Conservation (phyloP, 2,329 filamentous ascomycete species). For the Drechslerella coelobrocha region DNA sequence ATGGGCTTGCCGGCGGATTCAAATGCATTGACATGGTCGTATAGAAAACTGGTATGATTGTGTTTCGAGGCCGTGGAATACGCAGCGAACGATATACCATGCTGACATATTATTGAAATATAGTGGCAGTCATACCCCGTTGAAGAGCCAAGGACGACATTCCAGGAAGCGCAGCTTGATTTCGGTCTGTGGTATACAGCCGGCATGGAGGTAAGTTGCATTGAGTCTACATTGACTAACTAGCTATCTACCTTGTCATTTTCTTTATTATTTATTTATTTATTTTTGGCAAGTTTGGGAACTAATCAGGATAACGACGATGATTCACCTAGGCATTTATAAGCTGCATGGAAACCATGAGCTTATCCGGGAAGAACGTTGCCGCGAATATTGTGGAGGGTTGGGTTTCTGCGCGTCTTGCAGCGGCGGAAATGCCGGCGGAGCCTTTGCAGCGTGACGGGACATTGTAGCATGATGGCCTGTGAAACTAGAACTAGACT, state of each 20-base stretch:
- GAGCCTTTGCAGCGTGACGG: constrained; percentile 12
- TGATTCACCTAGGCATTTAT: constrained; percentile 83
- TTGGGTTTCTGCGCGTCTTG: constrained; percentile 57
- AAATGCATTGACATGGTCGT: constrained; percentile 52
- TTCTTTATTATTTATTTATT: background rate
- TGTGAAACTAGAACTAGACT: constrained; percentile 21
- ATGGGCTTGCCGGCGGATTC: constrained; percentile 54
- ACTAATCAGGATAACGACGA: constrained; percentile 55
- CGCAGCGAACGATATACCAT: constrained; percentile 53
- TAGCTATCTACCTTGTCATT: too few species aligned
- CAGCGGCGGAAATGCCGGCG: constrained; percentile 16
- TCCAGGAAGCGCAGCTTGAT: constrained; percentile 78
- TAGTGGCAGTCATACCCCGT: constrained; percentile 86
- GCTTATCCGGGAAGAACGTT: constrained; percentile 87
- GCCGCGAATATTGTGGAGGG: constrained; percentile 73
- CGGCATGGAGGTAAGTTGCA: constrained; percentile 57
- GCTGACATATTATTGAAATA: constrained; percentile 53
- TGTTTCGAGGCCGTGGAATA: constrained; percentile 48
- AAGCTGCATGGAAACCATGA: constrained; percentile 95
- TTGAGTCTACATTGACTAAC: too few species aligned
- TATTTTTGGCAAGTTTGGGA: constrained; percentile 66
- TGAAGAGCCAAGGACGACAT: constrained; percentile 81
- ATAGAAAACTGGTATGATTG: constrained; percentile 52
- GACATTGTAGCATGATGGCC: constrained; percentile 25
- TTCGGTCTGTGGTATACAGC: constrained; percentile 73